Percentiles rank a stretch among this genome's conserved stretches.
Evolutionary conservation across 805 yeast genomes (phyloP).

Genomic region (Maudiozyma serrabonitensis): DNA sequence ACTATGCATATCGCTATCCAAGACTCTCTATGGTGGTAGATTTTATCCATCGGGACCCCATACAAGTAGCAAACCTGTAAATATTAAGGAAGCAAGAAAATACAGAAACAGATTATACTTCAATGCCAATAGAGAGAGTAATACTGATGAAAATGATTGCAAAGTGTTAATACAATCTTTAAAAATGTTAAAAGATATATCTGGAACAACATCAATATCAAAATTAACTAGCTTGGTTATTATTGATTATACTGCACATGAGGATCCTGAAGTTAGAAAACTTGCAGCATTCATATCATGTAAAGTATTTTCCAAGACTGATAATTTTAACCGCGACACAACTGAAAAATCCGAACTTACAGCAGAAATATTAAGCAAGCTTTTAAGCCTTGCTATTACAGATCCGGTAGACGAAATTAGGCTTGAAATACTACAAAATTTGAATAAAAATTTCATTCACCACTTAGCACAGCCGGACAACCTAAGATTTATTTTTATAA

Average conservation of each 20-base stretch:
- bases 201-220: conserved; percentile 66
- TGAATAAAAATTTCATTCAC: conserved; percentile 74
- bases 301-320: conserved; percentile 62
- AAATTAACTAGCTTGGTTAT: conserved; percentile 84
- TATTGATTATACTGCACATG: conserved; percentile 74
- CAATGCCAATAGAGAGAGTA: conserved; percentile 49
- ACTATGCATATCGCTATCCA: conserved; percentile 59
- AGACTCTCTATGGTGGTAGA: conserved; percentile 68
- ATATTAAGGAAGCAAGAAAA: conserved; percentile 57
- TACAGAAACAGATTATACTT: conserved; percentile 67
- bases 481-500: conserved; percentile 73
- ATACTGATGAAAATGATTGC: conserved; percentile 38
- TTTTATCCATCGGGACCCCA: conserved; percentile 86
- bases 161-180: conserved; percentile 65
- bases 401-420: conserved; percentile 85
- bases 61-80: conserved; percentile 48
- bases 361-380: conserved; percentile 70
- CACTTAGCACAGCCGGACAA: conserved; percentile 92
- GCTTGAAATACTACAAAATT: conserved; percentile 60
- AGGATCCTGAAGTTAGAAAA: conserved; percentile 67
- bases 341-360: conserved; percentile 74
- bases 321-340: conserved; percentile 77
- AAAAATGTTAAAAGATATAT: conserved; percentile 63
- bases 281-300: conserved; percentile 81
- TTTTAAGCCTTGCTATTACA: conserved; percentile 74